A percentile compares a stretch with the other conserved stretches of the same genome.
These are phyloP conservation scores for Gonapodya prolifera DNA, from an alignment of 192 early-diverging fungal genomes.

Conservation along the genomic window DNA sequence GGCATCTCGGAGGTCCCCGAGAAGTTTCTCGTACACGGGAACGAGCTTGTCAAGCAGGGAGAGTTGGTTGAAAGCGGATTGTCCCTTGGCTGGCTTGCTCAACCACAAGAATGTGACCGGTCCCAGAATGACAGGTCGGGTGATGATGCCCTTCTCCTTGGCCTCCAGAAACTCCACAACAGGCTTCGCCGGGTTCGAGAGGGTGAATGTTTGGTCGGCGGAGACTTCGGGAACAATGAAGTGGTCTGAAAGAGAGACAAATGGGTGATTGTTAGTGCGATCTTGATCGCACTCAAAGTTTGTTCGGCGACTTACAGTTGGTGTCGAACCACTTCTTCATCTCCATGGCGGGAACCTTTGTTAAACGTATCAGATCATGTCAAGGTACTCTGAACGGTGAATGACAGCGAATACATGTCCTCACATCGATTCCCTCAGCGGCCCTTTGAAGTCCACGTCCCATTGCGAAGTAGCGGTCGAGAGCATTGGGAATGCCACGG, in stretches of 20 bases:
- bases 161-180: slow-evolving; percentile 83
- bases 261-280: neutral
- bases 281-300: neutral
- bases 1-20: slow-evolving; percentile 55
- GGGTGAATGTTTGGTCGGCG: slow-evolving; percentile 55
- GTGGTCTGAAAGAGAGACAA: slow-evolving; percentile 16
- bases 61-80: slow-evolving; percentile 55
- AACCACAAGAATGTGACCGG: slow-evolving; percentile 81
- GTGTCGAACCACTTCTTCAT: slow-evolving; percentile 99
- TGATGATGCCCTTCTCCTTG: slow-evolving; percentile 76
- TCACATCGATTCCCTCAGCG: slow-evolving; percentile 47
- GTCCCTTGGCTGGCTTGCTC: slow-evolving; percentile 65
- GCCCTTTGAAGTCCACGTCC: slow-evolving; percentile 79
- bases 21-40: slow-evolving; percentile 66
- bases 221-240: slow-evolving; percentile 81
- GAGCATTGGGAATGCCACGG: slow-evolving; percentile 43
- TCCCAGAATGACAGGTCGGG: slow-evolving; percentile 86
- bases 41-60: slow-evolving; percentile 61
- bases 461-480: slow-evolving; percentile 94
- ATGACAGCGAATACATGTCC: no score
- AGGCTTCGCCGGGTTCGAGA: slow-evolving; percentile 50
- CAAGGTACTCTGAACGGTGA: no score
- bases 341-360: slow-evolving; percentile 90
- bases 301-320: slow-evolving; percentile 67
- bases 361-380: no score